Evolutionary conservation across 768 basidiomycete genomes (phyloP).

Genomic region (Amanita rimosa): DNA sequence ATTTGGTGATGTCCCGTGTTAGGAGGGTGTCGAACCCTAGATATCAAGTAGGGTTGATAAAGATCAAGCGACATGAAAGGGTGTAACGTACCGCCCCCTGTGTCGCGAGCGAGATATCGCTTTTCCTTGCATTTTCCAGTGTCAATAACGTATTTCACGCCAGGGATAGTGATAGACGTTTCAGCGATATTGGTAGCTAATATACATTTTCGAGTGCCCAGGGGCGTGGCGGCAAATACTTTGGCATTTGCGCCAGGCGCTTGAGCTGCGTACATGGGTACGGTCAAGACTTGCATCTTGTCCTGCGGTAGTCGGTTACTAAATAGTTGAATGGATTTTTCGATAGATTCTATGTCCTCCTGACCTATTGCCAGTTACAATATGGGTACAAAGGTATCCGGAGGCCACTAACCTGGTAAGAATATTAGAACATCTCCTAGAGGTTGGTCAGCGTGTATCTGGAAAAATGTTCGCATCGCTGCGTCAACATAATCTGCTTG

Average conservation of each 20-base stretch:
- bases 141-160: conserved; percentile 92
- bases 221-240: conserved; percentile 60
- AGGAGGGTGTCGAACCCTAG: conserved; percentile 82
- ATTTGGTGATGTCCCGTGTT: conserved; percentile 76
- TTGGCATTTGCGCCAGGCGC: conserved; percentile 66
- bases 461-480: conserved; percentile 87
- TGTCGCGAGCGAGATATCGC: conserved; percentile 58
- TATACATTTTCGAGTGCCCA: conserved; percentile 78
- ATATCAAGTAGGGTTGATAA: neutral
- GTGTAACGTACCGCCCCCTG: conserved; percentile 47
- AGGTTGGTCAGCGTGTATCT: conserved; percentile 74
- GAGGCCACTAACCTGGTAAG: conserved; percentile 52
- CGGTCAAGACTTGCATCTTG: conserved; percentile 45
- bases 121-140: conserved; percentile 96
- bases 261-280: conserved; percentile 82
- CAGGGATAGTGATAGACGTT: conserved; percentile 95
- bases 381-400: neutral
- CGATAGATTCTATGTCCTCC: conserved; percentile 89
- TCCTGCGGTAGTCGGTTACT: conserved; percentile 58
- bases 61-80: neutral
- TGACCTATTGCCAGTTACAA: conserved; percentile 45
- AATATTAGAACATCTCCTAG: conserved; percentile 90
- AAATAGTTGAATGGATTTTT: conserved; percentile 60
- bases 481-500: conserved; percentile 83
- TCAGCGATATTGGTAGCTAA: conserved; percentile 98